Conservation (phyloP, 441 rosid species). For the Metrosideros polymorpha region DNA sequence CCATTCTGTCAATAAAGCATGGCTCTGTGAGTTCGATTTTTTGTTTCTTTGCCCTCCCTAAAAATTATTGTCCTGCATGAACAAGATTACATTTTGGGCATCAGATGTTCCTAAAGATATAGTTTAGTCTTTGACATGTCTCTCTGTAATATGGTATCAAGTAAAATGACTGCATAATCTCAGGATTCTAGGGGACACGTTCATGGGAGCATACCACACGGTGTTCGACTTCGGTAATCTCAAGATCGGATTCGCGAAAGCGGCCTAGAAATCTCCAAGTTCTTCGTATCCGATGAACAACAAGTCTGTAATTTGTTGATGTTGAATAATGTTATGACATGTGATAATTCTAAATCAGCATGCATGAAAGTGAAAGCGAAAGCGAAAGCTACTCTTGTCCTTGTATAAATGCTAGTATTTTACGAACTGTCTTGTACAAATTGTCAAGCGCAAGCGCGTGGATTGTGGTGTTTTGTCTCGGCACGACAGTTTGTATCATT, state of each 20-base stretch:
- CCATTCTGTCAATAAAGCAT: not conserved
- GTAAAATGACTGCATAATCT: not conserved
- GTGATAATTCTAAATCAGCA: not conserved
- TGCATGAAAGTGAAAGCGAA: not conserved
- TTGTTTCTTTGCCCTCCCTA: not conserved
- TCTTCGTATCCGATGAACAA: not conserved
- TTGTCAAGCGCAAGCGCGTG: not conserved
- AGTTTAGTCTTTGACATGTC: not conserved
- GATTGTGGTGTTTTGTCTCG: not conserved
- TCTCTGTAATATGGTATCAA: not conserved
- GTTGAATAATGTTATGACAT: not conserved
- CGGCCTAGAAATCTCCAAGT: conserved; percentile 11
- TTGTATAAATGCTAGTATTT: not conserved
- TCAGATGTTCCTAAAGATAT: not conserved
- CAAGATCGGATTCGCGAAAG: conserved; percentile 41
- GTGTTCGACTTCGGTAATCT: conserved; percentile 47
- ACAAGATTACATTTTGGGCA: not conserved
- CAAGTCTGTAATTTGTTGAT: not conserved
- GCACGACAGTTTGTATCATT: not conserved
- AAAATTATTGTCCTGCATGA: not conserved
- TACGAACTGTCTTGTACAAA: not conserved
- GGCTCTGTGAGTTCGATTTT: not conserved
- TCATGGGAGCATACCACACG: conserved; percentile 54
- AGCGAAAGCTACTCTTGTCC: not conserved
- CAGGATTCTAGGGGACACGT: conserved; percentile 52